Conservation (phyloP, 148 eudicot species). For the Chenopodium berlandieri region DNA sequence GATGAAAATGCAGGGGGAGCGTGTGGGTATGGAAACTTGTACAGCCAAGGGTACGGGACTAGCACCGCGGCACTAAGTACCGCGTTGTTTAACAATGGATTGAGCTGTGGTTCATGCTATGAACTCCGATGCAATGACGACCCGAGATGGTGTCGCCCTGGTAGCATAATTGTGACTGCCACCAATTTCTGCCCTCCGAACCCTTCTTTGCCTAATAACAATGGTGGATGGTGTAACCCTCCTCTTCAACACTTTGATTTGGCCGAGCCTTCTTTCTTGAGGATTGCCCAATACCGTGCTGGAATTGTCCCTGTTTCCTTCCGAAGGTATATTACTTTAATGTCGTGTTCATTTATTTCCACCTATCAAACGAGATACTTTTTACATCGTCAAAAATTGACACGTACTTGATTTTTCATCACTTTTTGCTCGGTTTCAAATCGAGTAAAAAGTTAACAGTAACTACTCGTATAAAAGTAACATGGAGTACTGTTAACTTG, state of each 20-base stretch:
- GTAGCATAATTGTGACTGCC: conserved; percentile 63
- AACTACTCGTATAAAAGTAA: not conserved
- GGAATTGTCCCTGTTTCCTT: conserved; percentile 81
- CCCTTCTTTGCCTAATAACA: conserved; percentile 54
- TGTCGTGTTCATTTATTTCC: not conserved
- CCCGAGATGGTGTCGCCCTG: conserved; percentile 58
- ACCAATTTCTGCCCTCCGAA: conserved; percentile 91
- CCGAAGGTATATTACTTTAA: conserved; percentile 38
- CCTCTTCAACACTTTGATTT: conserved; percentile 82
- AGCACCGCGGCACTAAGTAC: conserved; percentile 88
- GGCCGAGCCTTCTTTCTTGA: conserved; percentile 76
- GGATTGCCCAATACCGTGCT: conserved; percentile 76
- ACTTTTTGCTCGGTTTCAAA: no score
- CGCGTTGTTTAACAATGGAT: conserved; percentile 72
- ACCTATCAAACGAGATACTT: not conserved
- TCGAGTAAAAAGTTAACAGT: not conserved
- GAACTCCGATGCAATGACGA: conserved; percentile 57
- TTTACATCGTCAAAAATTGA: no score
- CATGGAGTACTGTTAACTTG: no score
- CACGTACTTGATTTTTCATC: not conserved
- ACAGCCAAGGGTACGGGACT: conserved; percentile 74
- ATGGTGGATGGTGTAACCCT: conserved; percentile 97
- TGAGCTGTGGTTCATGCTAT: conserved; percentile 72
- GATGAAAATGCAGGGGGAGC: conserved; percentile 55
- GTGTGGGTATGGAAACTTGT: conserved; percentile 84